Base-by-base conservation (phyloP, 2,329 filamentous ascomycete genomes). In the Cordyceps militaris region DNA sequence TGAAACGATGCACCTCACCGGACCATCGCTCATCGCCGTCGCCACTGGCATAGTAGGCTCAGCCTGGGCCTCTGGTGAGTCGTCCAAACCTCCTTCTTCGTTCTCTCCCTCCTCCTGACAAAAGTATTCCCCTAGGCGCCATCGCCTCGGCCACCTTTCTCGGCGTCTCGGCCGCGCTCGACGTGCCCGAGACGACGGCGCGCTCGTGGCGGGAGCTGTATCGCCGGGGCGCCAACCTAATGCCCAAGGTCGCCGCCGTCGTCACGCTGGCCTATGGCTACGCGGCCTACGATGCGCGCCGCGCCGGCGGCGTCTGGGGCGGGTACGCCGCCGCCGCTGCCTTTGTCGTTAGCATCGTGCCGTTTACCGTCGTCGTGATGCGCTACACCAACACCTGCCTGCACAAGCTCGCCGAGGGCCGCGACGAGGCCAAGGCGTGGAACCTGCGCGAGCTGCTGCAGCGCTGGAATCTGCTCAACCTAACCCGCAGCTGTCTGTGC, bases 341-440 rank as follows among this genome's bases (percentile, higher is more conserved):
- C 10, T 64, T 73, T 42, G 66, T 70, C n/a, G 28, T 74, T 6
- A 63, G 60, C 34, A 75, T 76, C 36, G 66, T 76, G 30, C 74
- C 74, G 1, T 77, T 70, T 47, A 77, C 74, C 1, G 2, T 70
- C 11, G n/a, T 65, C 23, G 61, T 70, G 46, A 76, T 77, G 71
- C 63, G 56, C 13, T 56, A 63, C 7, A 76, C 73, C 4, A 76
- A 76, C 53, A 59, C 63, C 14, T 57, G 64, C 4, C 65, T 76
- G 38, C 64, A 66, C 13, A 62, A 62, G 23, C 61, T 64, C 0
- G 67, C 64, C 24, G 60, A 61, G 10, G 66, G 63, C 2, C 60
- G 61, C 0, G 51, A 59, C 16, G 60, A 56, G 38, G 14, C 58
- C 32, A 56, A 52, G 24, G 21, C 44, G 8, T 52, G 47, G 53